Conservation (phyloP, 2,329 filamentous ascomycete genomes). For the Talaromyces sp. region DNA sequence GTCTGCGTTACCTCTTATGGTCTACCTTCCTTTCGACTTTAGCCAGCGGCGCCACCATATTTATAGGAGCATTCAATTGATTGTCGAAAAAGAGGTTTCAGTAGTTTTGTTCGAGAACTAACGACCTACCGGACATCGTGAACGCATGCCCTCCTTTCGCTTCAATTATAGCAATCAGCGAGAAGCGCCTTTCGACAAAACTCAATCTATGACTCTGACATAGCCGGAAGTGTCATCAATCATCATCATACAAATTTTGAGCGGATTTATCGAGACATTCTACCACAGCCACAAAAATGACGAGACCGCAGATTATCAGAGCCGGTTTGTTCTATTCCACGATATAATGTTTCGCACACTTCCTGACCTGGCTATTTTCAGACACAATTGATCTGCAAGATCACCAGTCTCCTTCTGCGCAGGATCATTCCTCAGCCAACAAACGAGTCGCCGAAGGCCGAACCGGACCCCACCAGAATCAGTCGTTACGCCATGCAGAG, state of each 20-base stretch:
- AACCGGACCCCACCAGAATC: conserved; percentile 77
- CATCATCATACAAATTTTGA: conserved; percentile 5
- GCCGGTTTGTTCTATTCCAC: conserved; percentile 36
- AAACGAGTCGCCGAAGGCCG: conserved; percentile 51
- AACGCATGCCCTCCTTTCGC: conserved; percentile 4
- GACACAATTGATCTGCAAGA: conserved; percentile 95
- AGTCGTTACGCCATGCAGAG: conserved; percentile 74
- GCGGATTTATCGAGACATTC: not conserved
- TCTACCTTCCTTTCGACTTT: conserved; percentile 5
- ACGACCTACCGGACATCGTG: not conserved
- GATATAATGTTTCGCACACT: not conserved
- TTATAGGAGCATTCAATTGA: not conserved
- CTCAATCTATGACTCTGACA: conserved; percentile 10
- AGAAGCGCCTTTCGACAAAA: not conserved
- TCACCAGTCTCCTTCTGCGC: conserved; percentile 73
- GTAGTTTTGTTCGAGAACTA: not conserved
- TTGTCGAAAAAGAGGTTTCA: not conserved
- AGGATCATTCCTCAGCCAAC: conserved; percentile 66
- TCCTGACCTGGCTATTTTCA: conserved; percentile 34
- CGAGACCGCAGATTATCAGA: conserved; percentile 45
- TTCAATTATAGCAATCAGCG: conserved; percentile 1
- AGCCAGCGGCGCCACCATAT: not conserved
- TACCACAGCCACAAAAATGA: conserved; percentile 29
- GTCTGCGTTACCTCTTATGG: not conserved
- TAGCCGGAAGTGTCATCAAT: not conserved